A percentile compares a stretch with the other conserved stretches of the same genome.
Evolutionary conservation across 2,329 filamentous ascomycete genomes (phyloP).

Genomic region (Penicillium verrucosum): DNA sequence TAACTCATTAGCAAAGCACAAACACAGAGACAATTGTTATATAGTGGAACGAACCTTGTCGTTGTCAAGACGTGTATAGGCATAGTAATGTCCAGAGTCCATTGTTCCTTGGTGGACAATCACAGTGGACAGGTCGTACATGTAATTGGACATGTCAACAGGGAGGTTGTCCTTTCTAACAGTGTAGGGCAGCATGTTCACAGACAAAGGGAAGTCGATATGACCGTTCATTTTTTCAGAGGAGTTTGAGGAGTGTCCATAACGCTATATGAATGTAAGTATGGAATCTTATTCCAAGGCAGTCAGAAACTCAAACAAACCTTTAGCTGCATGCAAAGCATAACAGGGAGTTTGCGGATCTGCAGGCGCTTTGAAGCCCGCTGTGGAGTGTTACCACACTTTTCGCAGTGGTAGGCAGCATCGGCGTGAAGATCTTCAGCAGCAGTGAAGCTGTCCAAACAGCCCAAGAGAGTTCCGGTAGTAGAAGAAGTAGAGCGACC

Average conservation of each 20-base stretch:
- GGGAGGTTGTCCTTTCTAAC: constrained; percentile 53
- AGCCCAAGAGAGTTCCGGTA: constrained; percentile 63
- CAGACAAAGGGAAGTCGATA: constrained; percentile 77
- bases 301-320: constrained; percentile 44
- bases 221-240: constrained; percentile 85
- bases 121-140: constrained; percentile 84
- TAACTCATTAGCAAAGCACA: constrained; percentile 2
- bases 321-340: constrained; percentile 90
- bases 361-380: constrained; percentile 80
- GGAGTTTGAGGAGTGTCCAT: constrained; percentile 71
- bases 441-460: constrained; percentile 82
- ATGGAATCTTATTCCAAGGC: neutral
- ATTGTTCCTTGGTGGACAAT: constrained; percentile 92
- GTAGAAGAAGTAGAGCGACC: constrained; percentile 37
- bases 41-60: constrained; percentile 55
- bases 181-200: constrained; percentile 90
- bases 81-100: constrained; percentile 87
- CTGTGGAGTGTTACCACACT: constrained; percentile 68
- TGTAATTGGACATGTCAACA: constrained; percentile 53
- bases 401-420: constrained; percentile 75
- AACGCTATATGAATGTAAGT: constrained; percentile 48
- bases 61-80: constrained; percentile 73
- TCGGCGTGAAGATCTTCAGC: constrained; percentile 71
- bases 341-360: constrained; percentile 81
- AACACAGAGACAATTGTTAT: neutral